These are phyloP conservation scores for Oryza meridionalis DNA, from an alignment of 176 grass and related monocot species.

Conservation along the genomic window DNA sequence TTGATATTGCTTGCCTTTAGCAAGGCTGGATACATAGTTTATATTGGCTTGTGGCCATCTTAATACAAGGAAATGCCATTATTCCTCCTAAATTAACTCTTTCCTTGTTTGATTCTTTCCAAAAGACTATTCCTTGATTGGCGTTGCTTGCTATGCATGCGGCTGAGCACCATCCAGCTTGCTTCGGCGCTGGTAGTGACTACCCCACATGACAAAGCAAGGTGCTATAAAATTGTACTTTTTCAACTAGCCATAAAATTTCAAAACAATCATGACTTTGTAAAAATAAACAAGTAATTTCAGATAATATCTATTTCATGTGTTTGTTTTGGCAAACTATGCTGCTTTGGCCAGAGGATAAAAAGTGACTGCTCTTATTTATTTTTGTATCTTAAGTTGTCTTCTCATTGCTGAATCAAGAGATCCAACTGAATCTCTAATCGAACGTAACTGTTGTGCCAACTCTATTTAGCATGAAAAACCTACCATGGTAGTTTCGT, in stretches of 20 bases:
- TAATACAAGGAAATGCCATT: too few species aligned
- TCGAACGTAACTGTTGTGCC: background rate
- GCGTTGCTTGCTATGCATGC: too few species aligned
- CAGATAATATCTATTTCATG: background rate
- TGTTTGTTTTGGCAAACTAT: slow-evolving; percentile 1
- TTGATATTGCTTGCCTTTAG: too few species aligned
- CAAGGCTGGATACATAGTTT: too few species aligned
- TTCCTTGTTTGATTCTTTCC: too few species aligned
- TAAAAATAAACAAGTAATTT: background rate
- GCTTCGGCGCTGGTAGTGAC: too few species aligned
- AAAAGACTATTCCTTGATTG: too few species aligned
- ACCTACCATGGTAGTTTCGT: background rate
- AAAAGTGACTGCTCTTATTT: background rate
- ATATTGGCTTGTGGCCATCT: too few species aligned
- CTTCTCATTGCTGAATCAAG: background rate
- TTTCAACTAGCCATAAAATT: background rate
- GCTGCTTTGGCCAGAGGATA: background rate
- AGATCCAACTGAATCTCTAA: background rate
- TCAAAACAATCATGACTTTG: background rate
- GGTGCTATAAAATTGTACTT: background rate
- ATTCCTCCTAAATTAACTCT: too few species aligned
- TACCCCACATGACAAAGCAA: too few species aligned
- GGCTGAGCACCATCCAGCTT: too few species aligned
- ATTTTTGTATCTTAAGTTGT: background rate
- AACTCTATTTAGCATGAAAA: background rate